A percentile compares a stretch with the other conserved stretches of the same genome.
Evolutionary conservation across 1,139 yeast species (phyloP).

Genomic region (Kurtzmaniella quercitrusa): DNA sequence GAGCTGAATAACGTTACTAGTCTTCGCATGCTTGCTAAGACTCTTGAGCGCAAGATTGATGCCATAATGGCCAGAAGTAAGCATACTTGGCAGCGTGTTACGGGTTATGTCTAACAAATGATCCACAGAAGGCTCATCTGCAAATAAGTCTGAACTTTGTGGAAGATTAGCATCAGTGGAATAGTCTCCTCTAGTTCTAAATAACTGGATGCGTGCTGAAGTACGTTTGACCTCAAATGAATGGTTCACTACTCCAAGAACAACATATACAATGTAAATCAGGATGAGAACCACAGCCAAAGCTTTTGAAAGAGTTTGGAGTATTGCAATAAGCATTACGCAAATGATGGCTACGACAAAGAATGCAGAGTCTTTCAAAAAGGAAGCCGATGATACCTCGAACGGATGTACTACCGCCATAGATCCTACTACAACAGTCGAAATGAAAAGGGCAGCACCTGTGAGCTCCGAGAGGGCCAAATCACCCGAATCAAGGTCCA

Average conservation of each 20-base stretch:
- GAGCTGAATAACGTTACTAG: neutral
- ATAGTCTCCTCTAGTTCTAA: constrained; percentile 26
- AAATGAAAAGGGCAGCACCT: constrained; percentile 81
- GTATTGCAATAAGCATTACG: constrained; percentile 36
- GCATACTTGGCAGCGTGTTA: constrained; percentile 29
- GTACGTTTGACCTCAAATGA: constrained; percentile 14
- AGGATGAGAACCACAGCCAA: constrained; percentile 47
- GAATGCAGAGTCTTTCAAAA: constrained; percentile 53
- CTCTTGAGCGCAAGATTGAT: constrained; percentile 30
- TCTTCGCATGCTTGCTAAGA: constrained; percentile 24
- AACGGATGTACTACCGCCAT: constrained; percentile 71
- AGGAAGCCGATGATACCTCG: constrained; percentile 45
- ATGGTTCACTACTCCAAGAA: constrained; percentile 32
- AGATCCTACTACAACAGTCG: constrained; percentile 69
- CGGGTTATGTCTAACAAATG: constrained; percentile 18
- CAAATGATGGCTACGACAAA: constrained; percentile 44
- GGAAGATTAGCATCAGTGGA: constrained; percentile 6
- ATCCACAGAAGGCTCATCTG: constrained; percentile 25
- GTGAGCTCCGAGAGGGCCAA: constrained; percentile 84
- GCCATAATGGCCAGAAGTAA: constrained; percentile 30
- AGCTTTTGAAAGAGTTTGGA: constrained; percentile 40
- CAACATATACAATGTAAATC: constrained; percentile 53
- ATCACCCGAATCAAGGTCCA: constrained; percentile 61
- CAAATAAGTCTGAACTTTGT: neutral
- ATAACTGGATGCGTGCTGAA: neutral